Conservation (phyloP, 208 protist species). For the Acanthamoeba triangularis region DNA sequence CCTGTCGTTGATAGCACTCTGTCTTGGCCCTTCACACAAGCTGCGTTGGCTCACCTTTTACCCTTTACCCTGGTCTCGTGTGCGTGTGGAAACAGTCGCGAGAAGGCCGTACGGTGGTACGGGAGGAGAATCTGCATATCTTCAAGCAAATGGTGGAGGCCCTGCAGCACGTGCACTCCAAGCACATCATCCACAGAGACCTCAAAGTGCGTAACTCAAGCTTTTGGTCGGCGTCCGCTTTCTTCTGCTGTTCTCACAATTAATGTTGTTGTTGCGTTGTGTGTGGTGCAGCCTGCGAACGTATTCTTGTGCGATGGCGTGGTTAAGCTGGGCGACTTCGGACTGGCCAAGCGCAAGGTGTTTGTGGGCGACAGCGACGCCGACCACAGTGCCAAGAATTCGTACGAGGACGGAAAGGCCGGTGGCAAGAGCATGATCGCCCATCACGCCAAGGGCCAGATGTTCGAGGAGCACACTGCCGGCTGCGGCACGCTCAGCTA, state of each 20-base stretch:
- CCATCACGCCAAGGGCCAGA: neutral
- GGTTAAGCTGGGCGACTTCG: constrained; percentile 50
- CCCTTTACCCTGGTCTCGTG: neutral
- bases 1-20: neutral
- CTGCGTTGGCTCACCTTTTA: neutral
- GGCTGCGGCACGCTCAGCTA: constrained; percentile 37
- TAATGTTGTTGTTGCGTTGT: neutral
- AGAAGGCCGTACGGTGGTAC: neutral
- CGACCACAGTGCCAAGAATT: neutral
- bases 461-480: neutral
- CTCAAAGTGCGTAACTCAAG: neutral
- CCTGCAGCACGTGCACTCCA: constrained; percentile 17
- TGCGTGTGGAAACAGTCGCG: neutral
- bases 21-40: too few relatives aligned
- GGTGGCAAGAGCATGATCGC: neutral
- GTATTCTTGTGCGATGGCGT: constrained; percentile 35
- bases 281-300: constrained; percentile 5
- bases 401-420: neutral
- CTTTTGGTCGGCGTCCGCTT: too few relatives aligned
- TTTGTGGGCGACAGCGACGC: neutral
- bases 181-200: constrained; percentile 47
- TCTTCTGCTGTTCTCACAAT: neutral
- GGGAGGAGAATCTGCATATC: constrained; percentile 59
- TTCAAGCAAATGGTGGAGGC: constrained; percentile 43
- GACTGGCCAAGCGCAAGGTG: constrained; percentile 29